Evolutionary conservation across 2,329 filamentous ascomycete species (phyloP), one percentile per base, ranked within the genome.

Genomic region (Colletotrichum chrysophilum): DNA sequence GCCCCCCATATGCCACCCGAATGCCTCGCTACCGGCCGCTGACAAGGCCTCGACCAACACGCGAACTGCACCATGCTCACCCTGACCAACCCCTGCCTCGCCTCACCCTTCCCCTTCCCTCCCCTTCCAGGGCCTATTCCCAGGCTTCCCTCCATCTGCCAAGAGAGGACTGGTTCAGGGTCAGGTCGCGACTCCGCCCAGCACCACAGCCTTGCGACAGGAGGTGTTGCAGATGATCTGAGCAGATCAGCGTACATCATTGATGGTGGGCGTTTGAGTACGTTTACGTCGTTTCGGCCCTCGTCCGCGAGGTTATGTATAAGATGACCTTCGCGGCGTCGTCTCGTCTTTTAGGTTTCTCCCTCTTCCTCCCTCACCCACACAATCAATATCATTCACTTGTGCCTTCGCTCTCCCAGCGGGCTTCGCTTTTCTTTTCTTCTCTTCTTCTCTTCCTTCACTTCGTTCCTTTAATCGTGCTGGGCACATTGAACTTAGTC

Each of bases 381-480:
- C 43, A 52, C 43, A 52, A 52, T 21, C 65, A 16, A 72, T 72
- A 75, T 68, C 48, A 71, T 68, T 62, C 62, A 48, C 58, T 38
- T 61, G 64, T 66, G 60, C 56, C 70, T 43, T 36, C 71, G 58
- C 52, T 74, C 71, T 79, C 79, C 76, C 58, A 56, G 77, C 77
- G 71, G 73, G 73, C 71, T 77, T 74, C 70, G 75, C 77, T 77
- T 70, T 77, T 77, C 76, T 72, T 72, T 61, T 76, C 72, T 72
- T 71, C 70, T 70, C 73, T 78, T 79, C 76, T 74, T 74, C 66
- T 80, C 78, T 78, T 78, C 72, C 77, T 80, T 79, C 80, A 74
- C 77, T 80, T 80, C 78, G 77, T 80, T 80, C 78, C 77, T 79
- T 80, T 75, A 75, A 73, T 75, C 71, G 74, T 78, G 76, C 58